A percentile compares a stretch with the other conserved stretches of the same genome.
These are phyloP conservation scores for Euphorbia peplus DNA, from an alignment of 345 rosid genomes.

Conservation along the genomic window DNA sequence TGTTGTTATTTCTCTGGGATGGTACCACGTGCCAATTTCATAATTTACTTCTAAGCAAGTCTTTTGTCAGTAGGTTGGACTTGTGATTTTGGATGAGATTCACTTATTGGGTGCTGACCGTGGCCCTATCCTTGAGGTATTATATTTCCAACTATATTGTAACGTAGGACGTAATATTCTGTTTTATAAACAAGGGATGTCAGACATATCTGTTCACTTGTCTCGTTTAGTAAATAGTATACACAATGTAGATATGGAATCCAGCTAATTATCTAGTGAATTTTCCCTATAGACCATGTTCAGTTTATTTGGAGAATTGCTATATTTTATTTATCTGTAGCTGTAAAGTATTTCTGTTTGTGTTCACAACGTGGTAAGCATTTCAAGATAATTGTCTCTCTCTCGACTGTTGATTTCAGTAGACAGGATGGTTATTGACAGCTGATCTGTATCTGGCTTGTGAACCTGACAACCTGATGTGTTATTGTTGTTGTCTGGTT, in stretches of 20 bases:
- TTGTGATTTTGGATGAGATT: constrained; percentile 95
- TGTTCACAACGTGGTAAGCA: neutral
- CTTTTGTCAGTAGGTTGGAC: constrained; percentile 68
- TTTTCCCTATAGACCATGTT: neutral
- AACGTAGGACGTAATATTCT: neutral
- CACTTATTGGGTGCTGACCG: constrained; percentile 97
- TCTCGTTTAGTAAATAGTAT: neutral
- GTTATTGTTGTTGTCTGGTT: neutral
- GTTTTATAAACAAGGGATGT: neutral
- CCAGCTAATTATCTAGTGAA: neutral
- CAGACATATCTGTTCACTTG: neutral
- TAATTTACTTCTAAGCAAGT: constrained; percentile 8
- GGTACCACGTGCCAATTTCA: neutral
- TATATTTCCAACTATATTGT: constrained; percentile 5
- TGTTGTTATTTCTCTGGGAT: neutral
- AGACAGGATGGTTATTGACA: neutral
- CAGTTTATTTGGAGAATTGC: neutral
- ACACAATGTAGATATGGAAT: neutral
- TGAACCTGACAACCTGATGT: neutral
- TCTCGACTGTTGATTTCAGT: neutral
- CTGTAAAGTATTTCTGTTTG: neutral
- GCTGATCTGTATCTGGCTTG: neutral
- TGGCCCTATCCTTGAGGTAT: constrained; percentile 98
- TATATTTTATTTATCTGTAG: neutral
- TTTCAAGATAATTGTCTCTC: neutral